Evolutionary conservation across 106 monocot genomes (phyloP).

Genomic region (Amphibolis antarctica): DNA sequence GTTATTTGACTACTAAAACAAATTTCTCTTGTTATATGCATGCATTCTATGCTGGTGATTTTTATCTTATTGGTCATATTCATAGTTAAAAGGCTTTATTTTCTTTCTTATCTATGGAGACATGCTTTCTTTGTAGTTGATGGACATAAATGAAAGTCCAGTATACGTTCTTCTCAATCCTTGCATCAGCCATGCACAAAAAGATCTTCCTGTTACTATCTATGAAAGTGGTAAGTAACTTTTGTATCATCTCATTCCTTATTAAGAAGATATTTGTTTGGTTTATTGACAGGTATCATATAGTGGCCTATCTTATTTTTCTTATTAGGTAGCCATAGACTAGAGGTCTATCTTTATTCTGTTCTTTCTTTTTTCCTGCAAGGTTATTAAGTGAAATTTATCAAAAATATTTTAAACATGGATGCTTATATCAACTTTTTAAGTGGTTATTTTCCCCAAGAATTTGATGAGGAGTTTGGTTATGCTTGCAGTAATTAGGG

Average conservation of each 20-base stretch:
- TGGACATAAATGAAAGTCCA: slow-evolving; percentile 98
- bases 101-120: background rate
- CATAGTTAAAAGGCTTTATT: too few relatives aligned
- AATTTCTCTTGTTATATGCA: too few relatives aligned
- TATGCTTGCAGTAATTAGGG: background rate
- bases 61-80: too few relatives aligned
- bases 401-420: too few relatives aligned
- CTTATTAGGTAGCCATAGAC: background rate
- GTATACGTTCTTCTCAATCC: slow-evolving; percentile 87
- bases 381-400: too few relatives aligned
- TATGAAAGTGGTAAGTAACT: slow-evolving; percentile 80
- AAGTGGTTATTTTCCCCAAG: background rate
- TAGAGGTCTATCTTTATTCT: background rate
- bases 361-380: background rate
- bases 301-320: background rate
- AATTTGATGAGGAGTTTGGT: background rate
- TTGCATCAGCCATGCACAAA: slow-evolving; percentile 66
- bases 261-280: background rate
- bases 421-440: too few relatives aligned
- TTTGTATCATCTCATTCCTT: background rate
- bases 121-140: slow-evolving; percentile 43
- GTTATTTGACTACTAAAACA: too few relatives aligned
- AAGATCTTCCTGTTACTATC: slow-evolving; percentile 87
- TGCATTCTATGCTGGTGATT: too few relatives aligned
- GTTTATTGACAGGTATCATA: background rate